Evolutionary conservation across 202 grass and related monocot species (phyloP), one percentile per base, ranked within the genome.

Genomic region (Setaria italica): DNA sequence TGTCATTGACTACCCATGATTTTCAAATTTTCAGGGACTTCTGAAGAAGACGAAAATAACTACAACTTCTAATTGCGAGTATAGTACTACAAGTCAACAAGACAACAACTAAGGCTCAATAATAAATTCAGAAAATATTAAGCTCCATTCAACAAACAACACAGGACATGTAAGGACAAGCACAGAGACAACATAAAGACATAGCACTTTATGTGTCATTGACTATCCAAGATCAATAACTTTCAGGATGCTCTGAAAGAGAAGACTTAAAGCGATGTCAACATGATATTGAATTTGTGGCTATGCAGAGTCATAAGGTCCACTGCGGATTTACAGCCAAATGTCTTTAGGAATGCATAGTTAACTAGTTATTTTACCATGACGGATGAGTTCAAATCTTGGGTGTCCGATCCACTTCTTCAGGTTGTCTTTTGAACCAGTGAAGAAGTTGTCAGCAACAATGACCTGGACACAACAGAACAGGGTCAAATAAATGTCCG

Each of bases 321-420:
- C 37, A 76, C 3, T 41, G n/a, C 5, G 16, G 59, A 51, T 69
- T 42, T 68, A 80, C 8, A 54, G 34, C 4, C 30, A 70, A 54
- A 68, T 67, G 35, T 2, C 16, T 72, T 58, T 70, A 13, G 77
- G 45, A 3, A 53, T 74, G 54, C 78, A 76, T 34, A 70, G 20
- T 62, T 77, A 81, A 45, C 14, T 49, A 84, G 72, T 67, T 66
- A 70, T 85, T 14, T 70, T 99, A 99, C 97, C 97, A 72, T 99
- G 97, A 67, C 97, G 90, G 87, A 99, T 94, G 81, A 99, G 87
- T 89, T 99, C 97, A 93, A 99, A 99, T 97, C 97, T 99, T 51
- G 97, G 94, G 84, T 99, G 97, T 1, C 97, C 97, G 9, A 97
- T 97, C 97, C 97, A 99, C 85, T 97, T 99, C 83, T 87, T 99